Evolutionary conservation across 2,329 filamentous ascomycete genomes (phyloP).

Genomic region (Drechslerella dactyloides): DNA sequence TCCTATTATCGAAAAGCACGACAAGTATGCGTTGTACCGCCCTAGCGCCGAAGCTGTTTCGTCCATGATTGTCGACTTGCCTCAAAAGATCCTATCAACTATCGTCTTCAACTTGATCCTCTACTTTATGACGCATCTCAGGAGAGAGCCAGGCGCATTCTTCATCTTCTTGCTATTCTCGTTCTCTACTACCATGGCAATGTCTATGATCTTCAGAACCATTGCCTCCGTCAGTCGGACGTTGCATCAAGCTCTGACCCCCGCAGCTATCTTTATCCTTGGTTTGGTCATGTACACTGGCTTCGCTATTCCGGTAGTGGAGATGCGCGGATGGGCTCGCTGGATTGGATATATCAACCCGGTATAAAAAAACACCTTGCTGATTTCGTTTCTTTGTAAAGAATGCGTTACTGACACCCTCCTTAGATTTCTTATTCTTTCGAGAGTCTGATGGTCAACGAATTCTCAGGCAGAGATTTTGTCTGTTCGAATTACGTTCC

Average conservation of each 20-base stretch:
- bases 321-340: slow-evolving; percentile 80
- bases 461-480: slow-evolving; percentile 73
- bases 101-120: slow-evolving; percentile 79
- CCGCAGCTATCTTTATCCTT: slow-evolving; percentile 68
- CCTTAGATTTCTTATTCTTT: slow-evolving; percentile 69
- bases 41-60: slow-evolving; percentile 86
- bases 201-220: slow-evolving; percentile 86
- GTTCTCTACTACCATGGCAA: slow-evolving; percentile 74
- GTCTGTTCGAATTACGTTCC: slow-evolving; percentile 64
- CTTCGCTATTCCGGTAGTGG: slow-evolving; percentile 68
- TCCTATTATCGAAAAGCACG: slow-evolving; percentile 89
- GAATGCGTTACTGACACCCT: neutral
- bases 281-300: slow-evolving; percentile 67
- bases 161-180: slow-evolving; percentile 84
- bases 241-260: slow-evolving; percentile 67
- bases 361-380: slow-evolving; percentile 58
- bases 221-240: slow-evolving; percentile 77
- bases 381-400: neutral
- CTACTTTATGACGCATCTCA: slow-evolving; percentile 86
- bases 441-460: slow-evolving; percentile 80
- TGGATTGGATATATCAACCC: slow-evolving; percentile 86
- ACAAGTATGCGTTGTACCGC: slow-evolving; percentile 85
- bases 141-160: slow-evolving; percentile 75
- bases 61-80: slow-evolving; percentile 84
- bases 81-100: slow-evolving; percentile 77